A percentile compares a stretch with the other conserved stretches of the same genome.
phyloP scores from a whole-genome alignment of 1,284 basidiomycete genomes.

The Apiotrichum sp. region DNA sequence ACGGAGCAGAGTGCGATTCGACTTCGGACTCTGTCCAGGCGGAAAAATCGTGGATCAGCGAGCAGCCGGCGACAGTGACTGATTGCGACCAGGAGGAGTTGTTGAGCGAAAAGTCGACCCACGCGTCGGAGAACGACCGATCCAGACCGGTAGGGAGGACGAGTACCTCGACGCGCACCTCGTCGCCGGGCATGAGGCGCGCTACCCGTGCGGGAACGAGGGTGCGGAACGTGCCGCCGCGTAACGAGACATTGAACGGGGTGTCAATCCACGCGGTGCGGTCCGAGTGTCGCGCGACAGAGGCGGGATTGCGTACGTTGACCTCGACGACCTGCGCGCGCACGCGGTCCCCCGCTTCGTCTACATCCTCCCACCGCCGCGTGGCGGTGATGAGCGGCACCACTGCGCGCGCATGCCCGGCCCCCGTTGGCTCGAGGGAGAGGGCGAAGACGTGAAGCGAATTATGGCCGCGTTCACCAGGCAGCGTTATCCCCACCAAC shows the following conservation, averaged over 20 bases:
- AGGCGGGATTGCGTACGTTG: constrained; percentile 7
- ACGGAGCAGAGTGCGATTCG: constrained; percentile 10
- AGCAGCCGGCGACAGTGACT: neutral
- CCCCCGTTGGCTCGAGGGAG: neutral
- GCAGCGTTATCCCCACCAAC: constrained; percentile 2
- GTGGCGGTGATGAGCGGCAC: constrained; percentile 4
- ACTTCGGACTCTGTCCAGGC: constrained; percentile 10
- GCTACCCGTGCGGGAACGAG: neutral
- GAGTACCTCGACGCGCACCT: constrained; percentile 12
- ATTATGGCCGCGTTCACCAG: constrained; percentile 4
- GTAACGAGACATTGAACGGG: neutral
- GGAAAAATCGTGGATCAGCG: constrained; percentile 11
- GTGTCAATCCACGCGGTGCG: constrained; percentile 3
- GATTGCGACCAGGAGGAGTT: neutral
- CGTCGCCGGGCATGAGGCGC: constrained; percentile 20
- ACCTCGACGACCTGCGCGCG: constrained; percentile 16
- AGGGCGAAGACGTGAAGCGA: constrained; percentile 17
- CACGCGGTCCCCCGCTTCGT: neutral
- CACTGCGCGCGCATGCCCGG: neutral
- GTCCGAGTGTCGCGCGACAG: constrained; percentile 2
- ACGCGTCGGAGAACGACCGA: neutral
- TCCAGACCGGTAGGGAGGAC: neutral
- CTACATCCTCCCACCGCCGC: constrained; percentile 12
- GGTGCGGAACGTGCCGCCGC: constrained; percentile 1
- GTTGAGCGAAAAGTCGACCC: neutral